Evolutionary conservation across 345 rosid species (phyloP).

Genomic region (Gossypium ekmanianum): DNA sequence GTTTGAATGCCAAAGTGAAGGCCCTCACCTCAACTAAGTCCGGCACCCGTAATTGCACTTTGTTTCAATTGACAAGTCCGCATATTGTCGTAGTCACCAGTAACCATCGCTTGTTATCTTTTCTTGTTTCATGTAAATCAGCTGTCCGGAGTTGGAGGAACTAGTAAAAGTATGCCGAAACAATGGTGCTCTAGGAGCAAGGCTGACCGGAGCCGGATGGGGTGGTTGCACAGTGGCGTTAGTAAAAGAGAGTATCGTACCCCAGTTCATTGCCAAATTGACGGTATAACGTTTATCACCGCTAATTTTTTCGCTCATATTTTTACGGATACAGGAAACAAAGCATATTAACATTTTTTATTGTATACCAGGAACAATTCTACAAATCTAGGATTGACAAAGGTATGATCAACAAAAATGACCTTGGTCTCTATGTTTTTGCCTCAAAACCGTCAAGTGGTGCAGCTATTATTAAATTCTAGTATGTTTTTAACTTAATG

Average conservation of each 20-base stretch:
- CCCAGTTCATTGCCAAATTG: slow-evolving; percentile 76
- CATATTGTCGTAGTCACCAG: not conserved
- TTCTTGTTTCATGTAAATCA: slow-evolving; percentile 21
- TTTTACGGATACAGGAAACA: not conserved
- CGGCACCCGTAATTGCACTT: not conserved
- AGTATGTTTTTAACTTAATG: slow-evolving; percentile 6
- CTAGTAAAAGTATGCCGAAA: slow-evolving; percentile 61
- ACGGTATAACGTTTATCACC: slow-evolving; percentile 41
- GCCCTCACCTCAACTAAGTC: too few relatives aligned
- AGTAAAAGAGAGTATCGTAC: slow-evolving; percentile 71
- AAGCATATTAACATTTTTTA: not conserved
- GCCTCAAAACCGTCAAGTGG: not conserved
- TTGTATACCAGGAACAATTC: not conserved
- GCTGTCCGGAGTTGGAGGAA: slow-evolving; percentile 98
- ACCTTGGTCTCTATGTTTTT: not conserved
- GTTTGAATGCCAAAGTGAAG: too few relatives aligned
- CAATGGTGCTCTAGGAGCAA: slow-evolving; percentile 86
- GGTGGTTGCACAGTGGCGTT: slow-evolving; percentile 95
- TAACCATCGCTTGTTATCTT: not conserved
- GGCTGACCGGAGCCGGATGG: slow-evolving; percentile 99
- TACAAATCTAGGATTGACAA: not conserved
- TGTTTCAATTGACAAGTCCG: not conserved
- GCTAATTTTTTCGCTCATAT: not conserved
- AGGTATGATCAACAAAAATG: not conserved
- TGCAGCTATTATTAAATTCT: slow-evolving; percentile 66